phyloP scores from a whole-genome alignment of 2,329 filamentous ascomycete genomes.

The Xylaria sp. region DNA sequence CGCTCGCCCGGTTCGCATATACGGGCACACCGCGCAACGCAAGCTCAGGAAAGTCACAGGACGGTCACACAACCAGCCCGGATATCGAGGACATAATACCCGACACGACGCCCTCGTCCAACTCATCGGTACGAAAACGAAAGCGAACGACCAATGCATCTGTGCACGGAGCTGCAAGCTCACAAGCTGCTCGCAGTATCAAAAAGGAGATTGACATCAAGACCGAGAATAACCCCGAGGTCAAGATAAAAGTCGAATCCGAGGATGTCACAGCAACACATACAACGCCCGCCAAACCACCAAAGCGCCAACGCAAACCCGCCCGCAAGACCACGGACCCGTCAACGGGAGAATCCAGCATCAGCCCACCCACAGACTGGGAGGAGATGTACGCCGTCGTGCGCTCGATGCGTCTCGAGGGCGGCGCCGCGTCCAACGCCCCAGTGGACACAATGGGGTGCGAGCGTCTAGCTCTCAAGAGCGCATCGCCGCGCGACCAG shows the following conservation, averaged over 20 bases:
- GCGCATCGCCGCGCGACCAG: slow-evolving; percentile 63
- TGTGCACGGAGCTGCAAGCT: slow-evolving; percentile 16
- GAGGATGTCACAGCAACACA: slow-evolving; percentile 12
- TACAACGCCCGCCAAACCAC: neutral
- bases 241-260: slow-evolving; percentile 14
- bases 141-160: slow-evolving; percentile 40
- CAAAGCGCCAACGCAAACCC: slow-evolving; percentile 43
- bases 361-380: slow-evolving; percentile 59
- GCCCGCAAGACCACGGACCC: slow-evolving; percentile 43
- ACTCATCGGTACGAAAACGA: slow-evolving; percentile 40
- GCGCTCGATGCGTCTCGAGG: slow-evolving; percentile 75
- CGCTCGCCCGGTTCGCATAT: slow-evolving; percentile 48
- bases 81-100: slow-evolving; percentile 49
- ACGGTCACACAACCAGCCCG: slow-evolving; percentile 21
- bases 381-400: slow-evolving; percentile 81
- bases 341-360: slow-evolving; percentile 34
- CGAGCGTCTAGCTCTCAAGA: slow-evolving; percentile 72
- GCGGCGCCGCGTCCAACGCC: slow-evolving; percentile 71
- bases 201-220: slow-evolving; percentile 32
- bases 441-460: slow-evolving; percentile 99
- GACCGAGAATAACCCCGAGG: slow-evolving; percentile 15
- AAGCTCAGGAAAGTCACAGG: slow-evolving; percentile 26
- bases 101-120: slow-evolving; percentile 22
- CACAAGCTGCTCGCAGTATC: slow-evolving; percentile 24
- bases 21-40: slow-evolving; percentile 28